Evolutionary conservation across 352 stramenopile species (phyloP).

Genomic region (Phytophthora sp.): DNA sequence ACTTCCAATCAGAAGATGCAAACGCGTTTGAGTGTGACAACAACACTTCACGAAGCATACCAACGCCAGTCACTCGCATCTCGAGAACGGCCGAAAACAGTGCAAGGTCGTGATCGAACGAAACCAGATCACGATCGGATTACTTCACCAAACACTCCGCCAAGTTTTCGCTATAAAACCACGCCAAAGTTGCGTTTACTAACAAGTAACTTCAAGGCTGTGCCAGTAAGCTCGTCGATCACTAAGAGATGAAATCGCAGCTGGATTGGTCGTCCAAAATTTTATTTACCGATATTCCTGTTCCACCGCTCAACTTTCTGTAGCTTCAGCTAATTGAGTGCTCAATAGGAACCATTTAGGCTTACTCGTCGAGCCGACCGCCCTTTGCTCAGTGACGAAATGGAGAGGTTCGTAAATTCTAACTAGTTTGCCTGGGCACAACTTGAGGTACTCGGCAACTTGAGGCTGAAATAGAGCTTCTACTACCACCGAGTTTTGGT

Average conservation of each 20-base stretch:
- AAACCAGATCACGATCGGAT: slow-evolving; percentile 7
- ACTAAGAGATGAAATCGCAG: too few species aligned
- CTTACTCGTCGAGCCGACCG: slow-evolving; percentile 25
- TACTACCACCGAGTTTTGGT: slow-evolving; percentile 14
- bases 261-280: too few species aligned
- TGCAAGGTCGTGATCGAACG: slow-evolving; percentile 4
- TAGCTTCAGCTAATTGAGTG: slow-evolving; percentile 59
- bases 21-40: slow-evolving; percentile 1
- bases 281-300: too few species aligned
- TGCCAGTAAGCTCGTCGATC: too few species aligned
- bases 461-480: slow-evolving; percentile 44
- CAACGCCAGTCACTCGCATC: slow-evolving; percentile 12
- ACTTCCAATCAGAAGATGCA: slow-evolving; percentile 24
- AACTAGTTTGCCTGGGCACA: slow-evolving; percentile 33
- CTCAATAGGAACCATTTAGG: slow-evolving; percentile 51
- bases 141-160: slow-evolving; percentile 2
- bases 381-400: slow-evolving; percentile 40
- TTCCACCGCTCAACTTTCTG: too few species aligned
- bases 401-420: slow-evolving; percentile 70
- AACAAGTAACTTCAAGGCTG: slow-evolving; percentile 1
- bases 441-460: slow-evolving; percentile 33
- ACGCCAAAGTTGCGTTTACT: not conserved
- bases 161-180: slow-evolving; percentile 12
- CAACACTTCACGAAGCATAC: slow-evolving; percentile 26
- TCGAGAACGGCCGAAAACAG: slow-evolving; percentile 14